phyloP scores from a whole-genome alignment of 345 rosid genomes.

The Brassica rapa region DNA sequence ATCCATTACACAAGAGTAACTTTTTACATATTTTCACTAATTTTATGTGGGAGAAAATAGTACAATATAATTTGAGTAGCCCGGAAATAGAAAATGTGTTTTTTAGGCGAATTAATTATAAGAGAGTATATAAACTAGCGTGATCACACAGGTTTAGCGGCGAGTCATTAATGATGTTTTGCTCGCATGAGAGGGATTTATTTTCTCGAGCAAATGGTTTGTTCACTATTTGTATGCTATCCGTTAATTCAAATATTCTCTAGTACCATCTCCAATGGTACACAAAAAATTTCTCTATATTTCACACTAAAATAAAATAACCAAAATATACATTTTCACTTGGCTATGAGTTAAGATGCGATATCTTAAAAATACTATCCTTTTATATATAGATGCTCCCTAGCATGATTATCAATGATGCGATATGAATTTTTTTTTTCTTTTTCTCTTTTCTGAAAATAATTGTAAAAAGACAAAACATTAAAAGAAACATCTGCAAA shows the following conservation, averaged over 20 bases:
- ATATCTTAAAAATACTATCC: background rate
- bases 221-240: constrained; percentile 27
- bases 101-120: background rate
- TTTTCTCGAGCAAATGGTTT: constrained; percentile 55
- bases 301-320: too few species aligned
- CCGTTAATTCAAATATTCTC: background rate
- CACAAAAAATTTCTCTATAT: too few species aligned
- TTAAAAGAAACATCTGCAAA: background rate
- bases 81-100: background rate
- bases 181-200: constrained; percentile 74
- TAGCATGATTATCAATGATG: background rate
- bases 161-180: constrained; percentile 49
- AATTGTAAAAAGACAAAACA: constrained; percentile 23
- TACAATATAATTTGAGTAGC: background rate
- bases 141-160: constrained; percentile 36
- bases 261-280: background rate
- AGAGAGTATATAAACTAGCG: background rate
- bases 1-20: background rate
- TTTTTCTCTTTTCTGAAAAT: background rate
- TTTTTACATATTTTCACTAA: background rate
- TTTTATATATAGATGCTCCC: background rate
- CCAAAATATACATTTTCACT: background rate
- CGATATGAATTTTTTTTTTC: background rate
- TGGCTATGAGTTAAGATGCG: background rate
- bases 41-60: background rate